phyloP scores from a whole-genome alignment of 495 filamentous ascomycete species.

The Trichoderma asperelloides region DNA sequence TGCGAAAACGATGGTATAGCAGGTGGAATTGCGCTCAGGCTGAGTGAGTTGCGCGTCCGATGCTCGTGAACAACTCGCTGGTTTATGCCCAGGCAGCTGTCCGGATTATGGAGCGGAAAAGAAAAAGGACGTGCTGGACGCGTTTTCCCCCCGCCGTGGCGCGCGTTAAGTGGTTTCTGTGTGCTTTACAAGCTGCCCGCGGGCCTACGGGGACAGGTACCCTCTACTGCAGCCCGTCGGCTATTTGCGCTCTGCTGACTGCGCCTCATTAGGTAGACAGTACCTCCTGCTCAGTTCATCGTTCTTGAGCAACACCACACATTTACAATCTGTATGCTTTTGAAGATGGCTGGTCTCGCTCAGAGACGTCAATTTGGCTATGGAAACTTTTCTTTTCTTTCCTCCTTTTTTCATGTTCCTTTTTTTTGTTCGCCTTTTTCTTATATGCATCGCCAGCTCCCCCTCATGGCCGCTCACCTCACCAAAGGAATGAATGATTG shows the following conservation, averaged over 20 bases:
- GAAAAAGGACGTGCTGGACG: constrained; percentile 35
- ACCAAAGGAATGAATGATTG: too few species aligned
- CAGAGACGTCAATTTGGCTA: background rate
- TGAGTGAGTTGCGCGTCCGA: background rate
- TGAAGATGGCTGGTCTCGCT: background rate
- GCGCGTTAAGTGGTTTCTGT: constrained; percentile 6
- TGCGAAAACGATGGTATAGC: too few species aligned
- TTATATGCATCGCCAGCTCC: background rate
- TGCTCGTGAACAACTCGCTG: too few species aligned
- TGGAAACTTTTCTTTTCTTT: background rate
- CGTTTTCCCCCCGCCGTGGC: constrained; percentile 35
- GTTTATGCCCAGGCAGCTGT: background rate
- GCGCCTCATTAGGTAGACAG: background rate
- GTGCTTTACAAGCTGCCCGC: background rate
- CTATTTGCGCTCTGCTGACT: background rate
- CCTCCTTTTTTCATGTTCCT: background rate
- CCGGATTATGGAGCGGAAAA: background rate
- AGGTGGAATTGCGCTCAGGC: background rate
- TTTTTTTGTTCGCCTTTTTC: background rate
- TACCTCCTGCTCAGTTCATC: background rate
- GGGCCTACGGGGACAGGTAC: background rate
- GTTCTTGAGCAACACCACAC: background rate
- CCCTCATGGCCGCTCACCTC: background rate
- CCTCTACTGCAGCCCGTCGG: background rate
- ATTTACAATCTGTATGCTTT: background rate